Base-by-base conservation (phyloP, 2,329 filamentous ascomycete species). In the Pseudopithomyces maydicus region DNA sequence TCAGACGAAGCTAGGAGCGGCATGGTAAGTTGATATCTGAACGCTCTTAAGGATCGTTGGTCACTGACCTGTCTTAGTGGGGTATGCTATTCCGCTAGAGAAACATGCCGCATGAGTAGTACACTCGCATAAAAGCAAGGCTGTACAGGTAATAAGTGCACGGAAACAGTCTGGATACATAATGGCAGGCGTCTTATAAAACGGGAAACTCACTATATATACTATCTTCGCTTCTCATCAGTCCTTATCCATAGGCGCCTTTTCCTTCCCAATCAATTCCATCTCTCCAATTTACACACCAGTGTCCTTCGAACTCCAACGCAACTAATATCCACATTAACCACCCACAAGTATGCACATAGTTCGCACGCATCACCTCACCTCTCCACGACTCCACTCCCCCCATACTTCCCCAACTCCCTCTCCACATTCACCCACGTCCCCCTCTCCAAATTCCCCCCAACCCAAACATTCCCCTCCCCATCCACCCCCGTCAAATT, bases 381-480 rank as follows among this genome's bases (percentile, higher is more conserved):
- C n/a, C n/a, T n/a, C n/a, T n/a, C n/a, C n/a, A n/a, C n/a, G n/a
- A n/a, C n/a, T n/a, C n/a, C n/a, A n/a, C n/a, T n/a, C n/a, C n/a
- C n/a, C n/a, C n/a, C n/a, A n/a, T n/a, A n/a, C n/a, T n/a, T n/a
- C n/a, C n/a, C n/a, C n/a, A n/a, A n/a, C n/a, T n/a, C n/a, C n/a
- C n/a, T n/a, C n/a, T n/a, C 39, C 4, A 62, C 26, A 33, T 53
- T 55, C 15, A 20, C 41, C 56, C 56, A 59, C 17, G 43, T 39
- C 41, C 52, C 43, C n/a, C 41, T 1, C 51, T 42, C 49, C 29
- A 53, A 3, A 20, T 17, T 8, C 19, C 38, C n/a, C 5, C 19
- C 35, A 46, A 67, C 3, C 59, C 59, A 64, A 47, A 55, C 65
- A 35, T 65, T 61, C 12, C 64, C 62, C 38, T 57, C 35, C 19